Percentiles rank a stretch among this genome's conserved stretches.
Conservation (phyloP, 2,329 filamentous ascomycete genomes). For the Lojkania enalia region DNA sequence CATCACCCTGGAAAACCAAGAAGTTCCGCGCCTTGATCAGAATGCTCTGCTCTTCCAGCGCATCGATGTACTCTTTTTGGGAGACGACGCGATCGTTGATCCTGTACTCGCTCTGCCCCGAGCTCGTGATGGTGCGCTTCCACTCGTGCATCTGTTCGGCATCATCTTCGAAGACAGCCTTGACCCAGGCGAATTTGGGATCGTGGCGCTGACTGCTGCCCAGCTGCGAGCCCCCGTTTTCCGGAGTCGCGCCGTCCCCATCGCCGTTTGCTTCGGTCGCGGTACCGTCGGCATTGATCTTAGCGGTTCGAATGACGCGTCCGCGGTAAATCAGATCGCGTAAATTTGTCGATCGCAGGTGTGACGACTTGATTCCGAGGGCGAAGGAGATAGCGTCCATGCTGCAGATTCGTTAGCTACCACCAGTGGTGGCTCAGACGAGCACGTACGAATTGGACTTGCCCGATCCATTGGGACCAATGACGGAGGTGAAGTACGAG, state of each 20-base stretch:
- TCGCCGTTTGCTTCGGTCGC: slow-evolving; percentile 55
- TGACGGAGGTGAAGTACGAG: slow-evolving; percentile 98
- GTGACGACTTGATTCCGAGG: slow-evolving; percentile 97
- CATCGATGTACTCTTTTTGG: slow-evolving; percentile 90
- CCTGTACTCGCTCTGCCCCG: slow-evolving; percentile 89
- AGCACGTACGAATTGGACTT: slow-evolving; percentile 92
- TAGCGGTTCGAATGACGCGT: slow-evolving; percentile 86
- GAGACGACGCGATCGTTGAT: slow-evolving; percentile 92
- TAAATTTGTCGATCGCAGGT: slow-evolving; percentile 89
- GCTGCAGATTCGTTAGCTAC: slow-evolving; percentile 51
- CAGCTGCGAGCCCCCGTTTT: slow-evolving; percentile 58
- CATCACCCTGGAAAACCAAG: slow-evolving; percentile 96
- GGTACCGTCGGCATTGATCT: slow-evolving; percentile 89
- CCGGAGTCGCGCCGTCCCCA: slow-evolving; percentile 42
- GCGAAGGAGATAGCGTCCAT: slow-evolving; percentile 99
- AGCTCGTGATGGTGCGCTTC: slow-evolving; percentile 90
- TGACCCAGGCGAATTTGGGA: slow-evolving; percentile 95
- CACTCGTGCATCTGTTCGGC: slow-evolving; percentile 92
- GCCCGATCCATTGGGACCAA: slow-evolving; percentile 98
- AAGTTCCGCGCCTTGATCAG: slow-evolving; percentile 98
- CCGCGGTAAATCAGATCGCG: slow-evolving; percentile 96
- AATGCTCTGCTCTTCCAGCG: slow-evolving; percentile 91
- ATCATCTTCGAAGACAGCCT: slow-evolving; percentile 98
- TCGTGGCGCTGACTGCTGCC: slow-evolving; percentile 71
- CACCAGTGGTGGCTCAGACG: slow-evolving; percentile 3